Base-by-base conservation (phyloP, 2,329 filamentous ascomycete genomes). In the Rachicladosporium sp. region DNA sequence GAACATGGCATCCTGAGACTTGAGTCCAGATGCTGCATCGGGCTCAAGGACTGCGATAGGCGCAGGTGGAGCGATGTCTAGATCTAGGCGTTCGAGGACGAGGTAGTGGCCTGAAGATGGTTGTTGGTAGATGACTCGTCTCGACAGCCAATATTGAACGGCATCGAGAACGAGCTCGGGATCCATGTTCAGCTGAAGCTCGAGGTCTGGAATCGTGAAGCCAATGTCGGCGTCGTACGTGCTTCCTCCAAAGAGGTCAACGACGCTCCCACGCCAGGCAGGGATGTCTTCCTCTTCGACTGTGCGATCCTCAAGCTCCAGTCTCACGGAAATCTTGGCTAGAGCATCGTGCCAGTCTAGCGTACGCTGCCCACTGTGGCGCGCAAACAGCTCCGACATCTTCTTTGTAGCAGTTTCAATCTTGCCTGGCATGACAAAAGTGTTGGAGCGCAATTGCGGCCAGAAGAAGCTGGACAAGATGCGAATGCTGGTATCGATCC, bases 391-490 rank as follows among this genome's bases (percentile, higher is more conserved):
- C 4, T 69, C 60, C 41, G 81, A 79, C 58, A 94, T 96, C 8
- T 31, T 33, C 11, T 23, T 30, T 19, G 38, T 33, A n/a, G 33
- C 12, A 6, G 15, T 11, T 35, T 66, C 69, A 36, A 72, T 64
- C 57, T 93, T 84, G 0, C 59, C 43, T 1, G 84, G 84, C 3
- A 87, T 66, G 13, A 64, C 57, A 55, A 87, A 87, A 2, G 69
- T 67, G 41, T 85, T 80, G 44, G 78, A 73, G 36, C 82, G 75
- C 13, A 94, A 68, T 7, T 78, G 73, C 0, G 91, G 91, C 91
- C 91, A 98, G 67, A 93, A 98, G 45, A 94, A 78, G 13, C 87
- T 77, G 1, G 88, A 95, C 4, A 96, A 68, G 37, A 96, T 89
- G 56, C 91, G 88, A 23, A 86, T 78, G 51, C 88, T 80, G 38